A percentile compares a stretch with the other conserved stretches of the same genome.
These are phyloP conservation scores for Pouteria campechiana DNA, from an alignment of 179 eudicot species.

Conservation along the genomic window DNA sequence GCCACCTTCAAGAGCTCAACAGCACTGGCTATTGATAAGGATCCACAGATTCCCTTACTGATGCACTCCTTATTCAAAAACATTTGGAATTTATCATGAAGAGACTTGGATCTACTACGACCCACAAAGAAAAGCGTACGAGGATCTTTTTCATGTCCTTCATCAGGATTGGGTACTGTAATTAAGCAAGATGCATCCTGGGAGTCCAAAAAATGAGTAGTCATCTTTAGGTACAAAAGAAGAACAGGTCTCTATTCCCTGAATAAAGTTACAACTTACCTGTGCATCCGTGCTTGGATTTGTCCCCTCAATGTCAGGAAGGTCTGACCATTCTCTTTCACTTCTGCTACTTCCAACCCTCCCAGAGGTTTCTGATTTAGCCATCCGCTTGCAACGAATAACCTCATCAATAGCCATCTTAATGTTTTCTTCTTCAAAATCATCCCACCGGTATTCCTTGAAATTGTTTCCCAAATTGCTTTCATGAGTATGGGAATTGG, in stretches of 20 bases:
- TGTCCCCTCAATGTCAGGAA: no score
- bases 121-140: no score
- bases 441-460: conserved; percentile 58
- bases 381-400: conserved; percentile 36
- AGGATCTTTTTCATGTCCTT: conserved; percentile 25
- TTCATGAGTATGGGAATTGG: conserved; percentile 16
- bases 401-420: conserved; percentile 59
- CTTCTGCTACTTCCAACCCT: conserved; percentile 23
- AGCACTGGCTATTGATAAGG: conserved; percentile 82
- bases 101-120: no score
- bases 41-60: conserved; percentile 32
- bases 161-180: conserved; percentile 16
- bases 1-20: conserved; percentile 88
- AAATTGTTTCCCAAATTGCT: no score
- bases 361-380: conserved; percentile 33
- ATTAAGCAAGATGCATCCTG: conserved; percentile 1
- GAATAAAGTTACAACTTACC: conserved; percentile 10
- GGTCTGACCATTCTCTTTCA: conserved; percentile 22
- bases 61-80: conserved; percentile 36
- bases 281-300: conserved; percentile 9
- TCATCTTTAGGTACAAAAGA: no score
- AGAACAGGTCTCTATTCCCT: neutral
- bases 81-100: conserved; percentile 54
- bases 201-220: no score
- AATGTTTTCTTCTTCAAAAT: conserved; percentile 45